A percentile compares a stretch with the other conserved stretches of the same genome.
These are phyloP conservation scores for Cryptosporidium sp. DNA, from an alignment of 169 alveolate genomes.

Conservation along the genomic window DNA sequence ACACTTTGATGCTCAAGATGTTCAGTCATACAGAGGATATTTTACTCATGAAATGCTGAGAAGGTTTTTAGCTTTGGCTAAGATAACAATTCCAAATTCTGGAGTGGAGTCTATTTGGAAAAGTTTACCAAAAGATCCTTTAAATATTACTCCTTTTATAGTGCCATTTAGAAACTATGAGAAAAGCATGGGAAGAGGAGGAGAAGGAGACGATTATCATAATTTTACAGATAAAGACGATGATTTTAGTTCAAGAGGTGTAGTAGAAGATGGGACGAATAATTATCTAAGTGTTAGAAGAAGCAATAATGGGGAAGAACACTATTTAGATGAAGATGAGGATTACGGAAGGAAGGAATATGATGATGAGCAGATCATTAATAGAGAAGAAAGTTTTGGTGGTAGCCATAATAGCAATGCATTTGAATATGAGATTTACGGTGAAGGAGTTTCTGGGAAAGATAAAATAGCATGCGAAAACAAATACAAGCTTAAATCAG, in stretches of 20 bases:
- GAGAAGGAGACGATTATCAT: neutral
- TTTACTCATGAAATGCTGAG: slow-evolving; percentile 58
- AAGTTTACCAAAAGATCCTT: slow-evolving; percentile 48
- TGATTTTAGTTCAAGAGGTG: too few relatives aligned
- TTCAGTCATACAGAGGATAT: slow-evolving; percentile 20
- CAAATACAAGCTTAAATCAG: neutral
- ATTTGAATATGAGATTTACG: neutral
- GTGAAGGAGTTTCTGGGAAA: neutral
- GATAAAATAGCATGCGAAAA: too few relatives aligned
- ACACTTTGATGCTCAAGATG: slow-evolving; percentile 57
- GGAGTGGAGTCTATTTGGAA: slow-evolving; percentile 45
- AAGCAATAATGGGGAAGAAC: neutral
- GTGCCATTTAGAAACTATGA: neutral
- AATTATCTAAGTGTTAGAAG: neutral
- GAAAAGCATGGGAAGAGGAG: neutral
- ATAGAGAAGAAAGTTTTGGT: neutral
- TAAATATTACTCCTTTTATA: slow-evolving; percentile 24
- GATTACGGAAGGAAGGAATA: neutral
- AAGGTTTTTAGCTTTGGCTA: slow-evolving; percentile 53
- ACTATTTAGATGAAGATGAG: neutral
- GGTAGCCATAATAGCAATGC: neutral
- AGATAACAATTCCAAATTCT: slow-evolving; percentile 27
- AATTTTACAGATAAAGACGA: neutral
- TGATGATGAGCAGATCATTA: neutral
- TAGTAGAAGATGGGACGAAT: neutral